Base-by-base conservation (phyloP, 495 filamentous ascomycete genomes). In the Lentithecium fluviatile region DNA sequence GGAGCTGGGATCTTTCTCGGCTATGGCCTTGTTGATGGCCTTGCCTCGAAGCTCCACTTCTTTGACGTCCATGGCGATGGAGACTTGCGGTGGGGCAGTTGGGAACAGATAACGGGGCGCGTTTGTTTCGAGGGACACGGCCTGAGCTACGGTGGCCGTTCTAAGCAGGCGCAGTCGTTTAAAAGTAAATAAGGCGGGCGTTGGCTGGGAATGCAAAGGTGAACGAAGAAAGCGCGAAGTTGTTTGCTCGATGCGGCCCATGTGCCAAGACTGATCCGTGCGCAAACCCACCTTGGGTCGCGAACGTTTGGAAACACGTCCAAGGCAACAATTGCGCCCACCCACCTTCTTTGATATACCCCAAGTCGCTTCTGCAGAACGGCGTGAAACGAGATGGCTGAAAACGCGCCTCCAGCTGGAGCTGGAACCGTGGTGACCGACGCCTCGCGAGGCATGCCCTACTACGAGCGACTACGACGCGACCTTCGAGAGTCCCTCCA, bases 11-110 rank as follows among this genome's bases (percentile, higher is more conserved):
- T 93, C 87, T 58, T 83, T 83, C 47, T 81, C 82, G 36, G 76
- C 75, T n/a, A 84, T 76, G 32, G 89, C 89, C 79, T 95, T 96
- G 69, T 80, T 78, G 62, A 98, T 77, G 64, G 83, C 81, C 74
- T 86, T 85, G 58, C 89, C 83, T 68, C 83, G 84, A 52, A 81
- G 73, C 45, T 86, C 83, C 38, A 98, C 83, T 64, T 91, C 88
- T 74, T 87, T 88, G 64, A 84, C 82, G 66, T 96, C 89, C 90
- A 96, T 93, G 60, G 62, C 29, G 45, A 47, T 13, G 32, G 61
- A 26, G 1, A 2, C 12, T 12, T 6, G 23, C 19, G 52, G 24
- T 54, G 45, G 45, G 20, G 55, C 45, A 19, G 26, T 43, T 2
- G 52, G 3, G 32, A 36, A 24, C 12, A 40, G 10, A 8, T 6